phyloP scores from a whole-genome alignment of 345 rosid species.

The rapeseed (Brassica napus) region Da-Ae NC_063442.1:35730501-35731000 shows the following conservation, averaged over 20 bases:
- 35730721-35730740: conserved; percentile 3
- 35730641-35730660: conserved; percentile 91
- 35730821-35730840: conserved; percentile 91
- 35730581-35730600: conserved; percentile 90
- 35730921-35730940: conserved; percentile 89
- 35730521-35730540: conserved; percentile 56
- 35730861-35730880: conserved; percentile 99
- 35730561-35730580: conserved; percentile 71
- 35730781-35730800: background rate
- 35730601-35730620: conserved; percentile 94
- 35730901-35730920: conserved; percentile 92
- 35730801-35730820: conserved; percentile 85
- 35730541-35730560: conserved; percentile 84
- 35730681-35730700: conserved; percentile 89
- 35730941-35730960: conserved; percentile 53
- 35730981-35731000: background rate
- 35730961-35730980: conserved; percentile 1
- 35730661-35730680: conserved; percentile 94
- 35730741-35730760: background rate
- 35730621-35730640: conserved; percentile 87
- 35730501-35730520: background rate
- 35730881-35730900: conserved; percentile 84
- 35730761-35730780: background rate
- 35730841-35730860: conserved; percentile 92
- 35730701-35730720: conserved; percentile 45